These are phyloP conservation scores for Cladosporium austrohemisphaericum DNA, from an alignment of 2,329 filamentous ascomycete species.

Conservation along the genomic window DNA sequence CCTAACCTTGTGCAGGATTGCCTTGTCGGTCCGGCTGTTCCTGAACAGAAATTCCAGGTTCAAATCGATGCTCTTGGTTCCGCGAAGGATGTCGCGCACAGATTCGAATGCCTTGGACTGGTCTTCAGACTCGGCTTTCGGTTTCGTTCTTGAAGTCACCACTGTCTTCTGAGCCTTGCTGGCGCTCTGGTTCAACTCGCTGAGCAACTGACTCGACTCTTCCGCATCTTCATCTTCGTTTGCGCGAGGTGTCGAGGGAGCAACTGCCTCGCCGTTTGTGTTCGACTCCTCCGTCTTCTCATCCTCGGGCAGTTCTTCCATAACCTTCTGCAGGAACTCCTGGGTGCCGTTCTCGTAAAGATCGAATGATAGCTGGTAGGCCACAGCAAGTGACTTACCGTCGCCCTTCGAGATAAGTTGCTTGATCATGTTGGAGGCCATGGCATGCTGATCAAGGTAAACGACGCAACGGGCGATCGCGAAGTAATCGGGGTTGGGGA, in stretches of 20 bases:
- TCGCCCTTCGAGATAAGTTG: conserved; percentile 78
- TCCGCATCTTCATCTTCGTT: conserved; percentile 45
- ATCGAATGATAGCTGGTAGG: conserved; percentile 97
- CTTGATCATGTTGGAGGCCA: conserved; percentile 81
- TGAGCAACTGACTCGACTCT: conserved; percentile 58
- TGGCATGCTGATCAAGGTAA: conserved; percentile 85
- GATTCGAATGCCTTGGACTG: conserved; percentile 54
- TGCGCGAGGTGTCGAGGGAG: conserved; percentile 29
- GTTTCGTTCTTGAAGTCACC: conserved; percentile 41
- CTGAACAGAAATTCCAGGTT: conserved; percentile 96
- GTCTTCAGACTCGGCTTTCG: conserved; percentile 45
- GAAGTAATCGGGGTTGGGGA: conserved; percentile 92
- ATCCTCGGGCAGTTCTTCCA: conserved; percentile 66
- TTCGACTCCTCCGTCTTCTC: conserved; percentile 39
- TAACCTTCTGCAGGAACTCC: conserved; percentile 88
- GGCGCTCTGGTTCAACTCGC: conserved; percentile 54
- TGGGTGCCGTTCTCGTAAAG: conserved; percentile 98
- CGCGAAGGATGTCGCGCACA: conserved; percentile 66
- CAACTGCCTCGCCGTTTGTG: conserved; percentile 37
- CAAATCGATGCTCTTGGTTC: conserved; percentile 87
- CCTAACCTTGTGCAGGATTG: conserved; percentile 91
- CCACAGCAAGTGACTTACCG: conserved; percentile 72
- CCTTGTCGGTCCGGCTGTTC: conserved; percentile 88
- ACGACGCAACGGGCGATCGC: conserved; percentile 97
- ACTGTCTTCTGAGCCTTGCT: conserved; percentile 50